Conservation (phyloP, 495 filamentous ascomycete species). For the Aspergillus avenaceus region DNA sequence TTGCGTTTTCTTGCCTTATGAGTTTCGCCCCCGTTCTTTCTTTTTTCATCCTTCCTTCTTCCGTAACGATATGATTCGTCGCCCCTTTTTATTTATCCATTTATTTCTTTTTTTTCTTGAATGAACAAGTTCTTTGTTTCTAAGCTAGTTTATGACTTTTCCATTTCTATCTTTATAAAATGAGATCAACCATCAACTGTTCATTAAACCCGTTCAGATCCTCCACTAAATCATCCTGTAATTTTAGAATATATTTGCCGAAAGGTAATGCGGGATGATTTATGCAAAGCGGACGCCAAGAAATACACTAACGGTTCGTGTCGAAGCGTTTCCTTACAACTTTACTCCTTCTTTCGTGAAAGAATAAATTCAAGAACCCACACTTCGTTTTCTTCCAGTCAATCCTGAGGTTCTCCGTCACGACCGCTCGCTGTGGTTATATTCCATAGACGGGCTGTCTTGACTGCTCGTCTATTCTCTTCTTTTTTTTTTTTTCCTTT, state of each 20-base stretch:
- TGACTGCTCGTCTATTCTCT: too few relatives aligned
- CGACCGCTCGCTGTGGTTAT: background rate
- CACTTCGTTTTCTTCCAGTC: background rate
- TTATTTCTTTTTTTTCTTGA: background rate
- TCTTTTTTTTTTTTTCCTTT: too few relatives aligned
- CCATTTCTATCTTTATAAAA: background rate
- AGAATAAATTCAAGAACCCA: background rate
- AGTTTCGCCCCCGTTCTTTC: background rate
- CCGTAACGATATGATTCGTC: too few relatives aligned
- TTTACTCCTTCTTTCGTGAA: background rate
- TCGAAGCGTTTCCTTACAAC: constrained; percentile 8
- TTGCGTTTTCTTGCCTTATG: background rate
- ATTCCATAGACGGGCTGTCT: background rate
- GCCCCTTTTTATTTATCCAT: background rate
- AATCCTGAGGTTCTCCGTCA: background rate
- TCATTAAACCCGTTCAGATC: too few relatives aligned
- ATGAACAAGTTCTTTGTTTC: too few relatives aligned
- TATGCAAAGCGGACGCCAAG: constrained; percentile 13
- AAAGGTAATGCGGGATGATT: constrained; percentile 2
- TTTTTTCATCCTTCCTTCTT: background rate
- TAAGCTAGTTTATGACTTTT: too few relatives aligned
- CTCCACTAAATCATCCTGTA: background rate
- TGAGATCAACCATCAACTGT: background rate
- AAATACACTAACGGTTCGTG: constrained; percentile 11
- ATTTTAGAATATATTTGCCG: background rate